Percentiles rank a stretch among this genome's conserved stretches.
phyloP scores from a whole-genome alignment of 305 asterid species.

The Fraxinus greggii region DNA sequence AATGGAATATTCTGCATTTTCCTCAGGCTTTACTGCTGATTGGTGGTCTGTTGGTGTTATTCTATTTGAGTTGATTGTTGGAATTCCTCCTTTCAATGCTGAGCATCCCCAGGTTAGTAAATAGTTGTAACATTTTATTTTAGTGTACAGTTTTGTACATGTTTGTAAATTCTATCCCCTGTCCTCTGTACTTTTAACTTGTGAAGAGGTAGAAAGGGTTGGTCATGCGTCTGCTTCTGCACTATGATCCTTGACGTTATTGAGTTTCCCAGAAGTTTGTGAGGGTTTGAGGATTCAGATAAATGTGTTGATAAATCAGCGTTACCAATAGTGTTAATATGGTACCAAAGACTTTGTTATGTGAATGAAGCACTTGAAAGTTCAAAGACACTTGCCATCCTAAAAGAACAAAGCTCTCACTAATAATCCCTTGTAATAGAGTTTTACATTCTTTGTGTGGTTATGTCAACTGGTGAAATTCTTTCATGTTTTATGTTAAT shows the following conservation, averaged over 20 bases:
- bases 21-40: constrained; percentile 88
- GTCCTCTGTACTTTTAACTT: not conserved
- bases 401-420: not conserved
- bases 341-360: not conserved
- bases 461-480: not conserved
- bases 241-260: not conserved
- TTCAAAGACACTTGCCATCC: not conserved
- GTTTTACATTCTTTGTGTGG: not conserved
- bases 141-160: not conserved
- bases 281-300: not conserved
- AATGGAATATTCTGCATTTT: constrained; percentile 30
- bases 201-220: not conserved
- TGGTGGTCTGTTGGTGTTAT: constrained; percentile 99
- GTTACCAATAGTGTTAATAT: not conserved
- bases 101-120: constrained; percentile 93
- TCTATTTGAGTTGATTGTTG: constrained; percentile 92
- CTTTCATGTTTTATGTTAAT: not conserved
- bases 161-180: not conserved
- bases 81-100: constrained; percentile 98
- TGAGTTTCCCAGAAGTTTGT: not conserved
- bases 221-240: not conserved
- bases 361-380: not conserved
- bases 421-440: not conserved
- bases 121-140: constrained; percentile 10
- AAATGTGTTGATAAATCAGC: not conserved